These are phyloP conservation scores for Acacia crassicarpa DNA, from an alignment of 306 rosid species.

Conservation along the genomic window DNA sequence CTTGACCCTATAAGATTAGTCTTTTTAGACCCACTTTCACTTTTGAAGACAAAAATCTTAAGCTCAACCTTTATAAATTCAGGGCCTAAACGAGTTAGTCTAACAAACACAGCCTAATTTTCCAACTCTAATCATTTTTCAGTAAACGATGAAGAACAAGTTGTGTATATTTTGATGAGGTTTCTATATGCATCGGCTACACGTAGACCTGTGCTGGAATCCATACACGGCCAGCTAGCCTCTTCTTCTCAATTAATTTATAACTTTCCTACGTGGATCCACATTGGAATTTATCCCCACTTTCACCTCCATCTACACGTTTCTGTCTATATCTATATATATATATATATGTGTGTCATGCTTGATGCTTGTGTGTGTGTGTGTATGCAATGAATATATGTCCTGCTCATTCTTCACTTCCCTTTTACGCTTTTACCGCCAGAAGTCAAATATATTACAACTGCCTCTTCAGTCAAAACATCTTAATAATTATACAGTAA, in stretches of 20 bases:
- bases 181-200: neutral
- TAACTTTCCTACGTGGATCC: neutral
- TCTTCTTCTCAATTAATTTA: neutral
- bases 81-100: no score
- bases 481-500: neutral
- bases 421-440: neutral
- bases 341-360: no score
- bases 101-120: no score
- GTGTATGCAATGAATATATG: no score
- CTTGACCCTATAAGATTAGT: no score
- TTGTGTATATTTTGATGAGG: neutral
- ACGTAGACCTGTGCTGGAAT: slow-evolving; percentile 4
- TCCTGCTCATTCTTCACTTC: neutral
- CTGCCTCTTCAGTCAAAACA: neutral
- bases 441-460: neutral
- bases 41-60: no score
- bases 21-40: no score
- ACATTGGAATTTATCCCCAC: neutral
- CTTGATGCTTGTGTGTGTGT: no score
- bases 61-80: no score
- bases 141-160: neutral
- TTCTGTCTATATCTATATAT: no score
- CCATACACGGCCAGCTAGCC: neutral
- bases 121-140: no score
- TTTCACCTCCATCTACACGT: neutral